Evolutionary conservation across 2,329 filamentous ascomycete species (phyloP), one percentile per base, ranked within the genome.

Genomic region (Pseudogymnoascus sp.): DNA sequence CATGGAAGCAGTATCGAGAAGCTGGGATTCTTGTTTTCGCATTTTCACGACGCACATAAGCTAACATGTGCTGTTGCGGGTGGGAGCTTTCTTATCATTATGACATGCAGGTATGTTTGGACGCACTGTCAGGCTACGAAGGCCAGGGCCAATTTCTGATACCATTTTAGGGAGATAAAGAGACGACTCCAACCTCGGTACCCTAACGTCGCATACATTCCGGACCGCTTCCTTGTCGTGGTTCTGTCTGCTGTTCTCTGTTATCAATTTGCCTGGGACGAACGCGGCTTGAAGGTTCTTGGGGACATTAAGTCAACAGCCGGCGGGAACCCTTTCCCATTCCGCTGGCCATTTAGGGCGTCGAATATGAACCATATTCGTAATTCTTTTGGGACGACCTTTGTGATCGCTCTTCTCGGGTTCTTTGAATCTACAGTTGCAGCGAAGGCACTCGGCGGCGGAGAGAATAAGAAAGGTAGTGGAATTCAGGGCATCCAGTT

Each of bases 401-500:
- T 99, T 71, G 81, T 97, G 62, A 96, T 99, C 67, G 91, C 93
- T 0, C 81, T 99, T 24, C 86, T 99, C 0, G 95, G 95, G n/a
- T 99, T 99, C 76, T 99, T 99, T 70, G 95, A 99, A 75, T 96
- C 91, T 2, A 96, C 92, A 0, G 92, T 99, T 11, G 95, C 95
- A 1, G 95, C 95, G 37, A 97, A 97, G 76, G 93, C 90, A 66
- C 78, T 99, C 2, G 89, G 89, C 13, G 79, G 79, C 59, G 80
- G 79, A 6, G 84, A 79, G 63, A 69, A 70, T 10, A 75, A 73
- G 10, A 77, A 84, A 44, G 80, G 79, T 61, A 84, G 88, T 66
- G 85, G 85, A 8, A 87, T 97, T 33, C 84, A 90, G 65, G 89
- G 86, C 33, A 91, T 97, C 73, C 85, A 89, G 61, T 80, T 97